A percentile compares a stretch with the other conserved stretches of the same genome.
These are phyloP conservation scores for Agrostemma githago DNA, from an alignment of 148 eudicot species.

Conservation along the genomic window DNA sequence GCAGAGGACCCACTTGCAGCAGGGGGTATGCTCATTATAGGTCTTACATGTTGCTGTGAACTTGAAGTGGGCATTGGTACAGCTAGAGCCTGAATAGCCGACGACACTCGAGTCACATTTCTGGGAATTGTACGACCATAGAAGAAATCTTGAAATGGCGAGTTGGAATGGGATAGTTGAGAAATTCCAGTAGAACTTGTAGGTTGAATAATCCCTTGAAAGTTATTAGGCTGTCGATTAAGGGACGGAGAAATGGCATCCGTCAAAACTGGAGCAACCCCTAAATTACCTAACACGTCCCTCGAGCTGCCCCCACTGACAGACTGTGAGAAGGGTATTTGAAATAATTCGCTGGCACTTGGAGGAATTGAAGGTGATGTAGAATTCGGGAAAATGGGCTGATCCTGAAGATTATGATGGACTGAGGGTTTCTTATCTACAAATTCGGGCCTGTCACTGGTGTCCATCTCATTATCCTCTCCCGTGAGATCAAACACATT, in stretches of 20 bases:
- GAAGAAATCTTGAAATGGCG: slow-evolving; percentile 39
- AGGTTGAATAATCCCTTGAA: slow-evolving; percentile 27
- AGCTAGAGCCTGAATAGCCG: slow-evolving; percentile 61
- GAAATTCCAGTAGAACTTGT: slow-evolving; percentile 18
- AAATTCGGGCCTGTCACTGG: slow-evolving; percentile 22
- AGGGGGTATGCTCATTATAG: slow-evolving; percentile 22
- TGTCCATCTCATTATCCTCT: slow-evolving; percentile 50
- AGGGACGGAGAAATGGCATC: slow-evolving; percentile 50
- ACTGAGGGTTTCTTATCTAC: slow-evolving; percentile 49
- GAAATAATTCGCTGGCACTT: slow-evolving; percentile 34
- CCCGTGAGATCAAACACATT: slow-evolving; percentile 70
- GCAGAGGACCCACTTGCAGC: slow-evolving; percentile 26
- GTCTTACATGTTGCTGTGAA: slow-evolving; percentile 31
- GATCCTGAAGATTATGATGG: slow-evolving; percentile 26
- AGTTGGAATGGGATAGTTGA: slow-evolving; percentile 29
- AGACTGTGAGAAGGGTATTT: slow-evolving; percentile 26
- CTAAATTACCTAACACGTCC: slow-evolving; percentile 18
- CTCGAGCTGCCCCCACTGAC: slow-evolving; percentile 27
- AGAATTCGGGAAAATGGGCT: slow-evolving; percentile 17
- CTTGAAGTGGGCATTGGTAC: slow-evolving; percentile 34
- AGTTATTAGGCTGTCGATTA: slow-evolving; percentile 31
- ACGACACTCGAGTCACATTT: slow-evolving; percentile 40
- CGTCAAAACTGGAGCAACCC: slow-evolving; percentile 42
- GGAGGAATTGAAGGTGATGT: slow-evolving; percentile 15
- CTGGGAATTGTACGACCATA: slow-evolving; percentile 29